Conservation (phyloP, 345 rosid species). For the rapeseed (Brassica napus) region DNA sequence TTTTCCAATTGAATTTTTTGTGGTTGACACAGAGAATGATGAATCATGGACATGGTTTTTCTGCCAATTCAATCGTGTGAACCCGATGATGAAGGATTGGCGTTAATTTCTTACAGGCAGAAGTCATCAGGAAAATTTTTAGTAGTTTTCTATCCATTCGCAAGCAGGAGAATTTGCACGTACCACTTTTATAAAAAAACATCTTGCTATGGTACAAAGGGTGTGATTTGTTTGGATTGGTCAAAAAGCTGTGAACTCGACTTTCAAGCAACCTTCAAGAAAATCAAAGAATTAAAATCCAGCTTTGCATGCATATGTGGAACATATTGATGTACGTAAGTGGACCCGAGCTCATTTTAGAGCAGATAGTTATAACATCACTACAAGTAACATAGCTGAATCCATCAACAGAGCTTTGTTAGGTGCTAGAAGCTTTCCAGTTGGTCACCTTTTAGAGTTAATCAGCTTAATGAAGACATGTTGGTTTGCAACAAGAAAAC, state of each 20-base stretch:
- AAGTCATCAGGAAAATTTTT: not conserved
- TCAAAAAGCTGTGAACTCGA: not conserved
- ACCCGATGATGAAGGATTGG: not conserved
- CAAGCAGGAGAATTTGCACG: not conserved
- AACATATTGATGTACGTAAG: not conserved
- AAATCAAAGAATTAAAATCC: not conserved
- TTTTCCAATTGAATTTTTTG: not conserved
- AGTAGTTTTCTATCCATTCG: not conserved
- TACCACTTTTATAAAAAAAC: not conserved
- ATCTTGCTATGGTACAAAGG: not conserved
- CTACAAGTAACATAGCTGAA: not conserved
- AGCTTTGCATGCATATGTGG: not conserved
- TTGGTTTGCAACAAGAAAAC: not conserved
- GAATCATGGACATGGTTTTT: not conserved
- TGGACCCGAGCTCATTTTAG: not conserved
- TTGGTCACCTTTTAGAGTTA: not conserved
- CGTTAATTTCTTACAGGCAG: not conserved
- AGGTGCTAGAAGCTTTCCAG: not conserved
- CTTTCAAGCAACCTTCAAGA: not conserved
- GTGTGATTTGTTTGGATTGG: not conserved
- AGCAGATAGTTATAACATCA: not conserved
- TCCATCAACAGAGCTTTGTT: not conserved
- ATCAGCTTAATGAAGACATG: not conserved
- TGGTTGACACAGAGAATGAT: not conserved
- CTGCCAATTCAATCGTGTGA: not conserved